phyloP scores from a whole-genome alignment of 495 filamentous ascomycete species.

The Aspergillus avenaceus region DNA sequence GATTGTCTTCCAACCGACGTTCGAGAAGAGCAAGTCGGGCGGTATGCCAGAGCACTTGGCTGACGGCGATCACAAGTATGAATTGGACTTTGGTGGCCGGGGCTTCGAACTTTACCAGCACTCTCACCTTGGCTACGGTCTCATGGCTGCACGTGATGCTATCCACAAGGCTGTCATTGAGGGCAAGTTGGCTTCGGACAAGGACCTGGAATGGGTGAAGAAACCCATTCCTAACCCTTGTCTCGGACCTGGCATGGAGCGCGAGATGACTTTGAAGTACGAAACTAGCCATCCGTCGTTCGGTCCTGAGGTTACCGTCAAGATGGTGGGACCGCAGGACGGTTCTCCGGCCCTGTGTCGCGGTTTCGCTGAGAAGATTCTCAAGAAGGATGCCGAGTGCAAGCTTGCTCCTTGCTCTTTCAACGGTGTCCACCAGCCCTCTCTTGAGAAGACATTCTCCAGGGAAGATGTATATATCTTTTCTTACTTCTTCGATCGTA shows the following conservation, averaged over 20 bases:
- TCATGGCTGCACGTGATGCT: conserved; percentile 87
- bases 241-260: conserved; percentile 73
- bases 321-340: conserved; percentile 77
- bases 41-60: conserved; percentile 86
- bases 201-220: conserved; percentile 53
- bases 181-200: conserved; percentile 48
- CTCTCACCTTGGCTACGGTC: conserved; percentile 93
- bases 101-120: conserved; percentile 96
- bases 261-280: conserved; percentile 64
- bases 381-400: conserved; percentile 83
- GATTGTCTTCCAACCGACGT: conserved; percentile 97
- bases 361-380: conserved; percentile 79
- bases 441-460: conserved; percentile 86
- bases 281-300: conserved; percentile 57
- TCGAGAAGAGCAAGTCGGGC: conserved; percentile 64
- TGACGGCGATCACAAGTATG: conserved; percentile 95
- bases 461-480: conserved; percentile 93
- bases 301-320: conserved; percentile 59
- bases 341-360: conserved; percentile 77
- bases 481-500: conserved; percentile 96
- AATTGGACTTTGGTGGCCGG: conserved; percentile 83
- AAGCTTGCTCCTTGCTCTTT: conserved; percentile 88
- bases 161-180: conserved; percentile 72
- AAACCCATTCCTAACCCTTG: conserved; percentile 80
- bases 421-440: conserved; percentile 93